Base-by-base conservation (phyloP, 78 protist species). In the Chrysochromulina parva region DNA sequence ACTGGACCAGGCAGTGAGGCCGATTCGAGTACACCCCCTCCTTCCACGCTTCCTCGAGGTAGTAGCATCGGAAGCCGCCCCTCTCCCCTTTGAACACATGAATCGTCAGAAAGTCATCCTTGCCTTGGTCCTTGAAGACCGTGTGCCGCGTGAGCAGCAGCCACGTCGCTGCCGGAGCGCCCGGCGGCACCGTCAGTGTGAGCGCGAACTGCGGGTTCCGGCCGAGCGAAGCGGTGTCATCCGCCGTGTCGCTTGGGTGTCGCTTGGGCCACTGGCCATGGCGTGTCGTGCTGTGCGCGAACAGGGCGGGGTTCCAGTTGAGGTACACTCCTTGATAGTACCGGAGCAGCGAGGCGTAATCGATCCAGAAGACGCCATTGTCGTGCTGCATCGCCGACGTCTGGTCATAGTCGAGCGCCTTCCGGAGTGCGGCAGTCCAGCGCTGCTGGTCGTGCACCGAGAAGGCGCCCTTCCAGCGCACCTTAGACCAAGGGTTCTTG, bases 331-430 rank as follows among this genome's bases (percentile, higher is more conserved):
- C 38, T 2, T 24, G 17, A 47, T 52, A 93, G 55, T 47, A 85
- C 4, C 26, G 78, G 9, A 0, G 28, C 6, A 91, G 38, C n/a
- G n/a, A 17, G 26, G 0, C 28, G 55, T 66, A 90, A 58, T 86
- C 88, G 58, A 93, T 93, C 93, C 92, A 93, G 57, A 93, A 93
- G 26, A 66, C 52, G 73, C 95, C 95, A 57, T 90, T 66, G 54
- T 93, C 95, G 28, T 69, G 48, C 50, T 38, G 53, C 4, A 48
- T 9, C 38, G 38, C 47, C 26, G 14, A 1, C 53, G 16, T 9
- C 58, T 9, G 47, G 71, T 86, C 71, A 89, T 85, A 92, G 19
- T 20, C 26, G 24, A 84, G 81, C 58, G 16, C 69, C 88, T 52
- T 0, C 2, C 48, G 92, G 6, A 92, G 73, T 13, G 55, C 62